These are phyloP conservation scores for Sarocladiaceae sp. DNA, from an alignment of 2,329 filamentous ascomycete genomes.

Conservation along the genomic window DNA sequence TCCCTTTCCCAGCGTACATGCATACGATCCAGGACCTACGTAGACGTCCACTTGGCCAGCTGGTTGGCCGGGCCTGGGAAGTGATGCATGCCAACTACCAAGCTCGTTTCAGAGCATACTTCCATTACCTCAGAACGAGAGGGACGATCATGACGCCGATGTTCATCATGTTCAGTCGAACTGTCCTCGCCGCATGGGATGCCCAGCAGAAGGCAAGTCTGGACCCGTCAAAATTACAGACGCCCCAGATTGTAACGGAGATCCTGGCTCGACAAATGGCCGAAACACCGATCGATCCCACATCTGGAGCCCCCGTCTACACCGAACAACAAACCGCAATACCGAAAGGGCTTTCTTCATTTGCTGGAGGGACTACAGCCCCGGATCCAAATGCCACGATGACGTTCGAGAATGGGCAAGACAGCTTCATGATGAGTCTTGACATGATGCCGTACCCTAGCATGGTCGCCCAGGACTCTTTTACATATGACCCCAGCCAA, in stretches of 20 bases:
- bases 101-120: conserved; percentile 6
- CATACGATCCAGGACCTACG: conserved; percentile 32
- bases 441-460: neutral
- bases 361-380: too few species aligned
- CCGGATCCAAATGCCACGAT: neutral
- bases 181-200: conserved; percentile 8
- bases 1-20: conserved; percentile 36
- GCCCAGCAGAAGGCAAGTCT: neutral
- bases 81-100: conserved; percentile 23
- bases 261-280: neutral
- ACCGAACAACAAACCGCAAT: neutral
- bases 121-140: conserved; percentile 7
- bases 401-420: neutral
- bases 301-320: neutral
- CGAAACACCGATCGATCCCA: neutral
- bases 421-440: neutral
- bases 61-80: conserved; percentile 26
- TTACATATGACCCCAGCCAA: neutral
- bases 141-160: neutral
- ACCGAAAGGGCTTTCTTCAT: too few species aligned
- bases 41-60: conserved; percentile 15
- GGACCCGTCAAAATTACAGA: neutral
- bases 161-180: conserved; percentile 11
- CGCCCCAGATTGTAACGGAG: neutral
- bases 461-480: neutral